phyloP scores from a whole-genome alignment of 2,329 filamentous ascomycete species.

The Fusarium pseudograminearum region DNA sequence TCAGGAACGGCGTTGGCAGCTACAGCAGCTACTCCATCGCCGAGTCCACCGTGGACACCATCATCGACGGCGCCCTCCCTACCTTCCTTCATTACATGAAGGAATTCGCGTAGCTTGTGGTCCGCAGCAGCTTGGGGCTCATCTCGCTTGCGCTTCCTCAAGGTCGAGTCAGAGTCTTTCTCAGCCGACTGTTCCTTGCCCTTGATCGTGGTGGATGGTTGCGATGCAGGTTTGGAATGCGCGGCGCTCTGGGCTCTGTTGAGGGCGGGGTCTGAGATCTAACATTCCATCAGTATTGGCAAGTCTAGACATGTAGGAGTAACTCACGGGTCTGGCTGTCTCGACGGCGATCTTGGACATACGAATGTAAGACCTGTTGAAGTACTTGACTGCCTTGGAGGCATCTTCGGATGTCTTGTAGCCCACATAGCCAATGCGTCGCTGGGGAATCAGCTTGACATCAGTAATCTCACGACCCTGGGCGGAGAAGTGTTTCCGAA shows the following conservation, averaged over 20 bases:
- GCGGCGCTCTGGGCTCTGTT: conserved; percentile 46
- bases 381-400: conserved; percentile 87
- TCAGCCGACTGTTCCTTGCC: conserved; percentile 40
- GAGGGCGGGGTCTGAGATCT: conserved; percentile 60
- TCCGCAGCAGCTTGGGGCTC: conserved; percentile 69
- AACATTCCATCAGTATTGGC: conserved; percentile 54
- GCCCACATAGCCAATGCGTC: conserved; percentile 95
- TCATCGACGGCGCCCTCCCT: conserved; percentile 52
- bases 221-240: conserved; percentile 43
- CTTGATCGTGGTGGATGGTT: conserved; percentile 32
- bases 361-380: conserved; percentile 93
- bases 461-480: conserved; percentile 84
- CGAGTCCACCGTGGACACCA: conserved; percentile 45
- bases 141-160: conserved; percentile 77
- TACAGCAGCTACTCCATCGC: conserved; percentile 36
- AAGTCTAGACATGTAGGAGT: conserved; percentile 33
- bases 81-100: conserved; percentile 80
- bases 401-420: conserved; percentile 88
- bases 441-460: conserved; percentile 87
- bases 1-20: conserved; percentile 58
- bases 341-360: conserved; percentile 96
- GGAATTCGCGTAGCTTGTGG: conserved; percentile 86
- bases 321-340: conserved; percentile 80
- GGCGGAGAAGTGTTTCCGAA: conserved; percentile 87
- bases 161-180: conserved; percentile 59